A percentile compares a stretch with the other conserved stretches of the same genome.
Conservation (phyloP, 1,284 basidiomycete species). For the Lentinula novae-zelandiae region DNA sequence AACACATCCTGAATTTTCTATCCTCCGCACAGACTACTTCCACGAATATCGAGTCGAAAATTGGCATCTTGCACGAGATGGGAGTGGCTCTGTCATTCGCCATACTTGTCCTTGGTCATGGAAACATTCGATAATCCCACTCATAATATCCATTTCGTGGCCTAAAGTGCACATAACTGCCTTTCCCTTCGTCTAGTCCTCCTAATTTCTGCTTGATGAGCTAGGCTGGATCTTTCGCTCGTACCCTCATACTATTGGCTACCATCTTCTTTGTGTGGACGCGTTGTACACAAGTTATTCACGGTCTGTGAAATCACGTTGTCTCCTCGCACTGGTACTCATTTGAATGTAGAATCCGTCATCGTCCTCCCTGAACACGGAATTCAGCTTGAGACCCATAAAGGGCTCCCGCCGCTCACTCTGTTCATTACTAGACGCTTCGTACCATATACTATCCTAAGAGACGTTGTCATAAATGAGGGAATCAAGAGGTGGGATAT, state of each 20-base stretch:
- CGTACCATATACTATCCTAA: conserved; percentile 49
- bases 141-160: conserved; percentile 33
- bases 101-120: conserved; percentile 30
- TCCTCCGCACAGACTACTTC: conserved; percentile 40
- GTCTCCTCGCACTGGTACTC: neutral
- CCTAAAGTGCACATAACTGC: conserved; percentile 28
- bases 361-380: conserved; percentile 63
- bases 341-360: conserved; percentile 53
- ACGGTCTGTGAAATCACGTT: conserved; percentile 35
- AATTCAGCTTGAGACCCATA: conserved; percentile 66
- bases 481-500: conserved; percentile 68
- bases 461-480: conserved; percentile 71
- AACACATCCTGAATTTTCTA: conserved; percentile 49
- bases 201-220: conserved; percentile 5
- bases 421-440: conserved; percentile 50
- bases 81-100: conserved; percentile 28
- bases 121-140: conserved; percentile 31
- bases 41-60: conserved; percentile 56
- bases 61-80: conserved; percentile 34
- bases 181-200: neutral
- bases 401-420: conserved; percentile 46
- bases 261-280: conserved; percentile 23
- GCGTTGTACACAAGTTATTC: conserved; percentile 46
- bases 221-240: conserved; percentile 12
- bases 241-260: conserved; percentile 16